phyloP scores from a whole-genome alignment of 1,284 basidiomycete species.

The Sporisorium reilianum region DNA sequence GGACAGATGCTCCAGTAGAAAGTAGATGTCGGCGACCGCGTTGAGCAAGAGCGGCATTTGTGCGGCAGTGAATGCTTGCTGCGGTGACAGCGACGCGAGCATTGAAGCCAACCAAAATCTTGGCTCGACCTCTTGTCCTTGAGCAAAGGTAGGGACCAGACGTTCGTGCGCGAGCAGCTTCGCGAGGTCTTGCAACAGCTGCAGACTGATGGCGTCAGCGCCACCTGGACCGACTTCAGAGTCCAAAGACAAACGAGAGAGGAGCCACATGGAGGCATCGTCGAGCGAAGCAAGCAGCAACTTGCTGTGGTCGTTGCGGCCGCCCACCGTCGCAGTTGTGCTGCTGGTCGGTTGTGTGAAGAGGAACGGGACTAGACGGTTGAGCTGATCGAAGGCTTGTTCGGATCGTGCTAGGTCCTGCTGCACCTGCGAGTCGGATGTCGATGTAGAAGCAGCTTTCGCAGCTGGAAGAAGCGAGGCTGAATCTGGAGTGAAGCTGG shows the following conservation, averaged over 20 bases:
- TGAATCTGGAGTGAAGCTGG: neutral
- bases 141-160: constrained; percentile 19
- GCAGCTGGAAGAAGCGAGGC: neutral
- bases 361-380: constrained; percentile 32
- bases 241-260: constrained; percentile 28
- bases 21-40: constrained; percentile 31
- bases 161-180: constrained; percentile 9
- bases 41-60: constrained; percentile 31
- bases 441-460: neutral
- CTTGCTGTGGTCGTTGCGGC: constrained; percentile 6
- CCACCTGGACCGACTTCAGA: constrained; percentile 20
- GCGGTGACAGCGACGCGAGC: constrained; percentile 11
- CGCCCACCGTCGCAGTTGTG: no score
- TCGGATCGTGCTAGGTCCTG: neutral
- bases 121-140: constrained; percentile 11
- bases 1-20: constrained; percentile 20
- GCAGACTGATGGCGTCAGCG: constrained; percentile 24
- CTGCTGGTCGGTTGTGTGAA: neutral
- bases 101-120: constrained; percentile 15
- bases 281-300: constrained; percentile 17
- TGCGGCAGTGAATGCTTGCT: constrained; percentile 22
- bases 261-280: constrained; percentile 39
- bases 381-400: constrained; percentile 16
- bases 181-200: constrained; percentile 29
- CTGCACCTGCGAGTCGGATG: neutral